Evolutionary conservation across 2,329 filamentous ascomycete species (phyloP), one percentile per base, ranked within the genome.

Genomic region (Fusarium avenaceum): DNA sequence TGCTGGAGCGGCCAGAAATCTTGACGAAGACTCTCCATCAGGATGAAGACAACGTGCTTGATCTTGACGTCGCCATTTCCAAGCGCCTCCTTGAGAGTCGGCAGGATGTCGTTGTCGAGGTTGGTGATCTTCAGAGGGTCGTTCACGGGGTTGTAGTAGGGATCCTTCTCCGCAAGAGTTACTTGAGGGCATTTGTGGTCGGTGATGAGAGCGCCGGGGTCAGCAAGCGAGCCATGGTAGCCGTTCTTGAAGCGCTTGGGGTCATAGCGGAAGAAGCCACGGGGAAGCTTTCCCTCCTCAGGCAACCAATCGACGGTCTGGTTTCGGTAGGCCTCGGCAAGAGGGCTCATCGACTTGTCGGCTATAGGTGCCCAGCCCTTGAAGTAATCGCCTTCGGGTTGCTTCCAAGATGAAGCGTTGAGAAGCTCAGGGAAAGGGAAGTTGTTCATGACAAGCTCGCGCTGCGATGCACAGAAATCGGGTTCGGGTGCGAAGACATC

Each of bases 1-100:
- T 80, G 79, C 22, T 80, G 80, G 14, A 84, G 65, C 0, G 82
- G 82, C 55, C 83, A 84, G 7, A 84, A 76, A 50, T 84, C 82
- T 14, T 79, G 77, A 14, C 82, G 78, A 0, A 81, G 81, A 57
- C 80, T 82, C 63, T 84, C 82, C 43, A 84, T 76, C 15, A 82
- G 78, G 4, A 84, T 58, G 17, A 83, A 72, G 33, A 84, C 73
- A 7, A 84, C 75, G 49, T 84, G 80, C 62, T 82, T 82, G 49
- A 84, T 82, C 44, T 77, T 77, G 26, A 82, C 73, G 1, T 66
- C 52, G 1, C 66, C 68, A 11, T 73, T 68, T 5, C 65, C 65
- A 2, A 80, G 64, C 11, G 69, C 71, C 22, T 67, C 49, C 54
- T 72, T 69, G 2, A 80, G 65, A 1, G 67, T 68, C 1, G 75